phyloP scores from a whole-genome alignment of 2,329 filamentous ascomycete species.

The Madurella mycetomatis region DNA sequence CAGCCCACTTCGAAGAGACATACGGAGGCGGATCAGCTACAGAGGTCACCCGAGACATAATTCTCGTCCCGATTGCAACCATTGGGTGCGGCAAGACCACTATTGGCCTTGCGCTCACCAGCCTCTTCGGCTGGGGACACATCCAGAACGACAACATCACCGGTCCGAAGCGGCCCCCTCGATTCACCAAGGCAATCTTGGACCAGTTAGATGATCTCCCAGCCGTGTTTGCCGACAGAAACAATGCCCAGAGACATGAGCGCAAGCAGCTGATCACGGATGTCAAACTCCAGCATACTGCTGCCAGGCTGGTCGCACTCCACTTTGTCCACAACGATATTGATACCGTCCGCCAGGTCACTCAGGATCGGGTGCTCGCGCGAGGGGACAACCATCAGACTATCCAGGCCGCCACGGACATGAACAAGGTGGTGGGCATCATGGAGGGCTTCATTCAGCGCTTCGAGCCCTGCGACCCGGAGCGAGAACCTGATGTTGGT shows the following conservation, averaged over 20 bases:
- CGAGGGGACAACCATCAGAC: conserved; percentile 98
- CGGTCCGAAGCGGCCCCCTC: conserved; percentile 66
- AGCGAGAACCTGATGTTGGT: conserved; percentile 65
- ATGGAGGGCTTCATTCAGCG: conserved; percentile 92
- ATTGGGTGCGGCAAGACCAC: conserved; percentile 98
- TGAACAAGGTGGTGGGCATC: conserved; percentile 73
- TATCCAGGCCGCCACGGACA: conserved; percentile 76
- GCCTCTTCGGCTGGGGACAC: conserved; percentile 87
- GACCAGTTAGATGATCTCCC: conserved; percentile 59
- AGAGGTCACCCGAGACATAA: conserved; percentile 61
- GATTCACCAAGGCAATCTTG: conserved; percentile 69
- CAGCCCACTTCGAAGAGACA: conserved; percentile 69
- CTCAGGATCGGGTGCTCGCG: conserved; percentile 70
- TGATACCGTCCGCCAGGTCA: conserved; percentile 67
- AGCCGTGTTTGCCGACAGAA: conserved; percentile 86
- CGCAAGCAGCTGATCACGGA: conserved; percentile 83
- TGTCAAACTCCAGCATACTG: conserved; percentile 56
- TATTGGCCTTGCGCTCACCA: conserved; percentile 71
- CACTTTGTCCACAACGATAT: conserved; percentile 83
- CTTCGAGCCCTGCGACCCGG: conserved; percentile 72
- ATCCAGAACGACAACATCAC: conserved; percentile 96
- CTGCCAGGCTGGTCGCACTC: conserved; percentile 73
- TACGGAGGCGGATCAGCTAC: conserved; percentile 38
- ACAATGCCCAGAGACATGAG: conserved; percentile 87
- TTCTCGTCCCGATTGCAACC: conserved; percentile 87